Percentiles rank a stretch among this genome's conserved stretches.
Evolutionary conservation across 805 yeast species (phyloP).

Genomic region (Saturnispora quitensis): DNA sequence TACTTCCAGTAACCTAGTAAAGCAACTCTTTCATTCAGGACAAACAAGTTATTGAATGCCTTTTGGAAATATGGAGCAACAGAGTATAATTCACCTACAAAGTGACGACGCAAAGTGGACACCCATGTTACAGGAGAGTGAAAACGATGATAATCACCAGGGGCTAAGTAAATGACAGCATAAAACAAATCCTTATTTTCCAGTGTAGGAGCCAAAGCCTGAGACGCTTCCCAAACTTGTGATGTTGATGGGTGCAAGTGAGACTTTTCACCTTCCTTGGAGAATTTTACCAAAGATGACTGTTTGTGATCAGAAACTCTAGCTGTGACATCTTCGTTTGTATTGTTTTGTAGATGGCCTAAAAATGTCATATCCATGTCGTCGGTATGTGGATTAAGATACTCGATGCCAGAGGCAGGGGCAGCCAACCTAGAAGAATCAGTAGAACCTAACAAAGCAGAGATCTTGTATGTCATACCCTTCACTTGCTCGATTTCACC

Average conservation of each 20-base stretch:
- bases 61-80: constrained; percentile 96
- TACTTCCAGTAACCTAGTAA: constrained; percentile 91
- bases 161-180: constrained; percentile 91
- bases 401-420: constrained; percentile 29
- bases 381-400: constrained; percentile 8
- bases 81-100: constrained; percentile 88
- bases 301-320: background rate
- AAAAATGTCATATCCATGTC: constrained; percentile 11
- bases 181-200: constrained; percentile 59
- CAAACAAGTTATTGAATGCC: constrained; percentile 77
- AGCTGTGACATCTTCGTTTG: constrained; percentile 11
- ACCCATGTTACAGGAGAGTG: constrained; percentile 98
- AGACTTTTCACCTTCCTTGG: constrained; percentile 64
- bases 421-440: constrained; percentile 41
- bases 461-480: constrained; percentile 88
- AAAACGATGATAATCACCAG: constrained; percentile 96
- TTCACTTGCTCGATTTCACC: constrained; percentile 95
- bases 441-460: constrained; percentile 69
- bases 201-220: constrained; percentile 19
- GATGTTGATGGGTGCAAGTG: constrained; percentile 24
- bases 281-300: constrained; percentile 30
- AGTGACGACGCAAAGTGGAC: constrained; percentile 84
- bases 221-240: constrained; percentile 19
- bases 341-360: constrained; percentile 10
- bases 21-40: constrained; percentile 91